Evolutionary conservation across 257 asterid species (phyloP).

Genomic region (Perilla frutescens): DNA sequence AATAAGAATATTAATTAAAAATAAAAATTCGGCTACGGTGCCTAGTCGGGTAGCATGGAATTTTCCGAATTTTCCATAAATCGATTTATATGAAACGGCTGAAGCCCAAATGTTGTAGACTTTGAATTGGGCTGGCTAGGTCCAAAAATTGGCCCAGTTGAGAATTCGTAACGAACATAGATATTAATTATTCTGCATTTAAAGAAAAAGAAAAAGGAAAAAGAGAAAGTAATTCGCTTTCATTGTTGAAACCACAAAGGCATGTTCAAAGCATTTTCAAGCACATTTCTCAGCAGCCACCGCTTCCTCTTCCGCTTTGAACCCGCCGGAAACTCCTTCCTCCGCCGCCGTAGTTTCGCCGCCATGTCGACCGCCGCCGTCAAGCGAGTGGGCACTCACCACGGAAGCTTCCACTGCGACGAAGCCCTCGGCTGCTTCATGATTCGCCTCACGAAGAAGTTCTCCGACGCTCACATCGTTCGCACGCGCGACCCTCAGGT

Average conservation of each 20-base stretch:
- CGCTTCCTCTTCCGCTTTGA: slow-evolving; percentile 43
- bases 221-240: background rate
- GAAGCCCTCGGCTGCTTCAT: slow-evolving; percentile 97
- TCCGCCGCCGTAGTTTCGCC: slow-evolving; percentile 31
- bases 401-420: slow-evolving; percentile 97
- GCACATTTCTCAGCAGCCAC: slow-evolving; percentile 41
- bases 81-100: too few species aligned
- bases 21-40: too few species aligned
- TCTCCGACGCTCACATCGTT: slow-evolving; percentile 70
- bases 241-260: slow-evolving; percentile 24
- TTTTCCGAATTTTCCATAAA: too few species aligned
- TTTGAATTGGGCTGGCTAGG: too few species aligned
- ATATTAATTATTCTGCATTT: too few species aligned
- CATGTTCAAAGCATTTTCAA: slow-evolving; percentile 58
- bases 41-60: too few species aligned
- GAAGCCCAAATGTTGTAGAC: too few species aligned
- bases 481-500: slow-evolving; percentile 93
- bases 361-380: slow-evolving; percentile 59
- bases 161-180: too few species aligned
- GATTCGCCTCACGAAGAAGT: slow-evolving; percentile 82
- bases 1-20: too few species aligned
- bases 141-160: too few species aligned
- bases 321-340: slow-evolving; percentile 21
- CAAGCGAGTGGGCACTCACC: slow-evolving; percentile 85
- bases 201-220: too few species aligned